Evolutionary conservation across 345 rosid species (phyloP).

Genomic region (Eucalyptus sp.): DNA sequence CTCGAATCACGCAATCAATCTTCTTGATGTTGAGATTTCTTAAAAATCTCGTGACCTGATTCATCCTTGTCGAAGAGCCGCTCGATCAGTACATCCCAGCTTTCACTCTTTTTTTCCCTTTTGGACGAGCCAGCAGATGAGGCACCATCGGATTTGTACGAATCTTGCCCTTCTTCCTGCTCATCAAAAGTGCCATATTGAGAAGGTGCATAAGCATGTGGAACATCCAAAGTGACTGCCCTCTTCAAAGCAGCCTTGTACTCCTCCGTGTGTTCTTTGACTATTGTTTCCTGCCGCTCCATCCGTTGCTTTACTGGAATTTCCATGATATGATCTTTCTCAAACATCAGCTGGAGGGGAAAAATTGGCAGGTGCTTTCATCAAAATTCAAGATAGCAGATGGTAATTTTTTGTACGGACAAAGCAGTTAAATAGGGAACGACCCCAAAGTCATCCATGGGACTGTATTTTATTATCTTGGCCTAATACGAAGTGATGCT

Average conservation of each 20-base stretch:
- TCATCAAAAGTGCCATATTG: slow-evolving; percentile 73
- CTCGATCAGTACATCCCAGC: slow-evolving; percentile 72
- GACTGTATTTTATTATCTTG: not conserved
- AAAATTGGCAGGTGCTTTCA: not conserved
- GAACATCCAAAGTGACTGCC: slow-evolving; percentile 69
- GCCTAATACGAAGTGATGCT: not conserved
- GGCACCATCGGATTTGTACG: slow-evolving; percentile 18
- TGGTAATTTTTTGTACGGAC: not conserved
- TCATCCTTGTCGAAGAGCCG: slow-evolving; percentile 60
- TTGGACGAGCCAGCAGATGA: slow-evolving; percentile 15
- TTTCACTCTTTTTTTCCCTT: slow-evolving; percentile 20
- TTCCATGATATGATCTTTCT: slow-evolving; percentile 56
- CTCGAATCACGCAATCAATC: not conserved
- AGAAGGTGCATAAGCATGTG: slow-evolving; percentile 54
- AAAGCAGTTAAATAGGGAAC: not conserved
- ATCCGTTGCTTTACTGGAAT: slow-evolving; percentile 71
- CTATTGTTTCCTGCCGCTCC: slow-evolving; percentile 77
- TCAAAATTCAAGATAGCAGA: not conserved
- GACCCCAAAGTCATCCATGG: not conserved
- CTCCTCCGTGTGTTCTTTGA: slow-evolving; percentile 58
- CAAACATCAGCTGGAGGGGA: slow-evolving; percentile 48
- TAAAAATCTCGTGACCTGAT: slow-evolving; percentile 40
- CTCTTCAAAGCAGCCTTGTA: slow-evolving; percentile 77
- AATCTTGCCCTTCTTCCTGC: slow-evolving; percentile 22
- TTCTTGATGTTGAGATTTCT: slow-evolving; percentile 18